These are phyloP conservation scores for Aulographum hederae DNA, from an alignment of 2,329 filamentous ascomycete species.

Conservation along the genomic window DNA sequence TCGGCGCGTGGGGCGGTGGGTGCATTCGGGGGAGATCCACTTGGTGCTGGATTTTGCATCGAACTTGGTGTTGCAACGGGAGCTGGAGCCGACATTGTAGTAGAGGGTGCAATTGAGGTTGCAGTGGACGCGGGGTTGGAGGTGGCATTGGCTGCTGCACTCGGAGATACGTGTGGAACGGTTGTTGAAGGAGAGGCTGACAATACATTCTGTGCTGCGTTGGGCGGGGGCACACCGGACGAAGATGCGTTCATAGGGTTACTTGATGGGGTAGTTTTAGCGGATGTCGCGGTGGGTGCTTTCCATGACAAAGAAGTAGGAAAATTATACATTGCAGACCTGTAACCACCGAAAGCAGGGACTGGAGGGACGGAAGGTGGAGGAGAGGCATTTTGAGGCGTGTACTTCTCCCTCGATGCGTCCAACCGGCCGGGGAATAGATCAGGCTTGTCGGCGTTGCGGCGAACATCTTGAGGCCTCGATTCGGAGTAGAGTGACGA, in stretches of 20 bases:
- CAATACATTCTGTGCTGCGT: too few species aligned
- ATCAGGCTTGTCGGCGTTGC: constrained; percentile 24
- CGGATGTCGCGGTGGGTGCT: too few species aligned
- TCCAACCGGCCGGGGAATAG: constrained; percentile 26
- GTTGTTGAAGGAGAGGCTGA: too few species aligned
- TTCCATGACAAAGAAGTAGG: too few species aligned
- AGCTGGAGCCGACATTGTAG: constrained; percentile 8
- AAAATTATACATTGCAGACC: too few species aligned
- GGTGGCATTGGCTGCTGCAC: constrained; percentile 8
- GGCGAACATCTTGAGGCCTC: constrained; percentile 11
- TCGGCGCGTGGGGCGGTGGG: neutral
- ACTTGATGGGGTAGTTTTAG: too few species aligned
- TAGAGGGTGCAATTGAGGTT: neutral
- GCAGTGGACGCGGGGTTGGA: neutral
- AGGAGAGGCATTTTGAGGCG: constrained; percentile 28
- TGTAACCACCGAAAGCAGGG: constrained; percentile 36
- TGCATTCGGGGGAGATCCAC: neutral
- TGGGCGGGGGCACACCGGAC: too few species aligned
- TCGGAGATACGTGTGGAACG: constrained; percentile 16
- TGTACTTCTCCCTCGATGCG: constrained; percentile 26
- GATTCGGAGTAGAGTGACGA: constrained; percentile 17
- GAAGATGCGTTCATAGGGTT: too few species aligned
- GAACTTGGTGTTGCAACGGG: constrained; percentile 24
- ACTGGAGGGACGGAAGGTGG: constrained; percentile 34
- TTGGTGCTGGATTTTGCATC: neutral